Evolutionary conservation across 495 filamentous ascomycete species (phyloP).

Genomic region (Xanthoparmelia taractica): DNA sequence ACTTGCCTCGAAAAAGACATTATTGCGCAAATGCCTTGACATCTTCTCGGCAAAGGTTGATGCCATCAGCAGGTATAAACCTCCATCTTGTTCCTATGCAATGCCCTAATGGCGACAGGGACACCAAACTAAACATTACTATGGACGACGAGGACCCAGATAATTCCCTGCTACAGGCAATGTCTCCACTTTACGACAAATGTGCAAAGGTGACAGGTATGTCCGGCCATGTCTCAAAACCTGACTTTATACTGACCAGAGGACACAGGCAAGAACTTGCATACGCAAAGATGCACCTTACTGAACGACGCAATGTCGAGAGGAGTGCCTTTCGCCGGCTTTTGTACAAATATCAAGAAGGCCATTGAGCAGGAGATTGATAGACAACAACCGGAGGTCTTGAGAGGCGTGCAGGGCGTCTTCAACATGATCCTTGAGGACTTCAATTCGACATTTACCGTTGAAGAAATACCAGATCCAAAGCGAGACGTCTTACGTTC

Average conservation of each 20-base stretch:
- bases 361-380: not conserved
- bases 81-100: not conserved
- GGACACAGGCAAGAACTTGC: not conserved
- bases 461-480: conserved; percentile 2
- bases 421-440: not conserved
- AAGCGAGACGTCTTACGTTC: not conserved
- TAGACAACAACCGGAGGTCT: not conserved
- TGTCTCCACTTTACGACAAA: conserved; percentile 8
- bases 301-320: conserved; percentile 1
- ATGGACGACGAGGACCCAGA: conserved; percentile 2
- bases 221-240: not conserved
- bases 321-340: not conserved
- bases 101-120: not conserved
- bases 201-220: not conserved
- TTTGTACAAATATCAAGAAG: not conserved
- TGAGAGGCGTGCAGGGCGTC: not conserved
- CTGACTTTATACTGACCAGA: not conserved
- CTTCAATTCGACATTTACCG: conserved; percentile 3
- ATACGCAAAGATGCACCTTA: not conserved
- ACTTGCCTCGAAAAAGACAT: not conserved
- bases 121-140: not conserved
- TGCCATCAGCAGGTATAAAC: not conserved
- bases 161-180: conserved; percentile 4
- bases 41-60: not conserved
- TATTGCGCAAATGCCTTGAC: not conserved